These are phyloP conservation scores for Ceratocystis lukuohia DNA, from an alignment of 2,329 filamentous ascomycete genomes.

Conservation along the genomic window DNA sequence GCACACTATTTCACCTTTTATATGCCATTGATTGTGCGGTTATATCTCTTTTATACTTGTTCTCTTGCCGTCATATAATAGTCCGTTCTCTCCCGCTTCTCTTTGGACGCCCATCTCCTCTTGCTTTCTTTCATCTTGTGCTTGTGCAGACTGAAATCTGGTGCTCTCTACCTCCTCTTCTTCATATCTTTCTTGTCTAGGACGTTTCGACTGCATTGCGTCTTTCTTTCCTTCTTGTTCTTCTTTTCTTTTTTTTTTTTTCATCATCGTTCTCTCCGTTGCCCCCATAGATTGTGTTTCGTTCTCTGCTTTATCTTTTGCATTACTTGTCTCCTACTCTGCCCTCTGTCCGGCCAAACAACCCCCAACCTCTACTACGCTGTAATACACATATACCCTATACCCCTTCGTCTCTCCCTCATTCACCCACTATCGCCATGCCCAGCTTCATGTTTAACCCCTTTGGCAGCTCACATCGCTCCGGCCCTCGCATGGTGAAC, in stretches of 20 bases:
- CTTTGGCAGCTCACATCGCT: conserved; percentile 14
- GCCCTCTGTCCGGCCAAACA: neutral
- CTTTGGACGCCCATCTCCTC: neutral
- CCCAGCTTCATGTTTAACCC: conserved; percentile 14
- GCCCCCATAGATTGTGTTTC: neutral
- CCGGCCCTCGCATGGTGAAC: conserved; percentile 16
- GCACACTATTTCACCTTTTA: neutral
- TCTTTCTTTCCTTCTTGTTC: neutral
- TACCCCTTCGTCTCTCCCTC: neutral
- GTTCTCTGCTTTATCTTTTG: neutral
- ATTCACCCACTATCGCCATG: neutral
- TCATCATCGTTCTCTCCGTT: neutral
- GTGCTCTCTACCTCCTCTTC: no score
- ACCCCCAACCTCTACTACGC: neutral
- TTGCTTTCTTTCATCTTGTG: neutral
- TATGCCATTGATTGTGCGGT: neutral
- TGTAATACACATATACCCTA: neutral
- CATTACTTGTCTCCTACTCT: neutral
- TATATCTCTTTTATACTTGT: neutral
- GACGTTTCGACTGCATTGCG: no score
- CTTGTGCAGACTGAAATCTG: neutral
- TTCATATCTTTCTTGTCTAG: no score
- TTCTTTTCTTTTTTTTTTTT: neutral
- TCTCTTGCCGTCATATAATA: neutral
- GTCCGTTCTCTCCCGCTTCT: neutral